These are phyloP conservation scores for Microcyclospora pomicola DNA, from an alignment of 2,329 filamentous ascomycete species.

Conservation along the genomic window DNA sequence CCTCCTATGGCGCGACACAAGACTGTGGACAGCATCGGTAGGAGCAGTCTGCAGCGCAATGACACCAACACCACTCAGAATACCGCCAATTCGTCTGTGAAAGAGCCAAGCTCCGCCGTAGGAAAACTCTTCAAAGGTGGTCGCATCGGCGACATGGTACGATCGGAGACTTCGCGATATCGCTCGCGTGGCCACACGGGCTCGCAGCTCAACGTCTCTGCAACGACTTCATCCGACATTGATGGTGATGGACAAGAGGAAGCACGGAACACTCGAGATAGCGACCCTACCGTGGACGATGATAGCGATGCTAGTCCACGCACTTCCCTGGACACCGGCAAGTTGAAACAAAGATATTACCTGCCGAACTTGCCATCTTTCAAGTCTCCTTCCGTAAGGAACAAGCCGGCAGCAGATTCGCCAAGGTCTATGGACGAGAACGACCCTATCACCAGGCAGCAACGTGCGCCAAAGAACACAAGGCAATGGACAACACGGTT, in stretches of 20 bases:
- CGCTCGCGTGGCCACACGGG: too few species aligned
- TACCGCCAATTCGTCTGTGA: constrained; percentile 7
- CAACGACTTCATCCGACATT: constrained; percentile 33
- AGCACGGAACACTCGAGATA: constrained; percentile 12
- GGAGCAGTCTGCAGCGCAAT: constrained; percentile 21
- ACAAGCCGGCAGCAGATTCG: constrained; percentile 4
- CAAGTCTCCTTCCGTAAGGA: constrained; percentile 30
- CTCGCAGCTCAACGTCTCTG: too few species aligned
- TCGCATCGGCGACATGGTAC: constrained; percentile 58
- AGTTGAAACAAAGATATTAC: constrained; percentile 28
- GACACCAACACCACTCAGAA: constrained; percentile 7
- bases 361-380: constrained; percentile 38
- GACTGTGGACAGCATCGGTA: constrained; percentile 36
- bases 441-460: constrained; percentile 32
- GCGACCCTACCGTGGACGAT: constrained; percentile 5
- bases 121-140: constrained; percentile 64
- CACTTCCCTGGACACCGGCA: constrained; percentile 20
- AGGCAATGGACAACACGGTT: constrained; percentile 29
- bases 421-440: constrained; percentile 9
- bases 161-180: constrained; percentile 46
- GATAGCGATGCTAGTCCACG: constrained; percentile 25
- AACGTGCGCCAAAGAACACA: constrained; percentile 24
- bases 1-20: constrained; percentile 15
- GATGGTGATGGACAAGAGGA: constrained; percentile 45
- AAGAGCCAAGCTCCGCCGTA: constrained; percentile 40